Base-by-base conservation (phyloP, 1,139 yeast species). In the Arxiozyma bovina region DNA sequence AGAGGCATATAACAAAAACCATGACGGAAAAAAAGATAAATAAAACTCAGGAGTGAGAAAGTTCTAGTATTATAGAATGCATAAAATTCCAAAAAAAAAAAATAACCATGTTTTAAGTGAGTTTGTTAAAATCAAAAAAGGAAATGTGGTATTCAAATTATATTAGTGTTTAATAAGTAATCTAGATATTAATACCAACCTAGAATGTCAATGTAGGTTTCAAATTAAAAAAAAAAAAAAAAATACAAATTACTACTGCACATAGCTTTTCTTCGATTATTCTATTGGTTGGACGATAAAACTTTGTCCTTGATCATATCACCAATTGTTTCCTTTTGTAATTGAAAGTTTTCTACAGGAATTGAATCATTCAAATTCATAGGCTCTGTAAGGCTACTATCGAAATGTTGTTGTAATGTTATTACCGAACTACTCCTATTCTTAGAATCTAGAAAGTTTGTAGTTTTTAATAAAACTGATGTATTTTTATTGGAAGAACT, bases 291-390 rank as follows among this genome's bases (percentile, higher is more conserved):
- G 53, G 27, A 20, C 20, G 49, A 46, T 44, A 23, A 57, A 48
- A 38, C 49, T 50, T 55, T 63, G 48, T 58, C 57, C 53, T 63
- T 60, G 25, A 65, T 51, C n/a, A 64, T 62, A 21, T 59, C 64
- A 48, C 66, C 62, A 20, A 61, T 60, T 20, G 58, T 59, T 45
- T 60, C 64, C 25, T 57, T 56, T 48, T 63, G 64, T 41, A 65
- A 48, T 27, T 21, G 60, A 11, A 18, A 41, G 12, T 49, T 17
- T 3, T 49, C 47, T 25, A 49, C 23, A 25, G 30, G 30, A 12
- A 46, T 27, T 3, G 42, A 27, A 8, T 46, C 42, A 15, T 17
- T 38, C 17, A 38, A 18, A 18, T 17, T 18, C 15, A 45, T 46
- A 34, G 23, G 42, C 38, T 46, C 49, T 12, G 23, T 45, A 23